Percentiles rank a stretch among this genome's conserved stretches.
Conservation (phyloP, 2,329 filamentous ascomycete genomes). For the Helotiales sp. region DNA sequence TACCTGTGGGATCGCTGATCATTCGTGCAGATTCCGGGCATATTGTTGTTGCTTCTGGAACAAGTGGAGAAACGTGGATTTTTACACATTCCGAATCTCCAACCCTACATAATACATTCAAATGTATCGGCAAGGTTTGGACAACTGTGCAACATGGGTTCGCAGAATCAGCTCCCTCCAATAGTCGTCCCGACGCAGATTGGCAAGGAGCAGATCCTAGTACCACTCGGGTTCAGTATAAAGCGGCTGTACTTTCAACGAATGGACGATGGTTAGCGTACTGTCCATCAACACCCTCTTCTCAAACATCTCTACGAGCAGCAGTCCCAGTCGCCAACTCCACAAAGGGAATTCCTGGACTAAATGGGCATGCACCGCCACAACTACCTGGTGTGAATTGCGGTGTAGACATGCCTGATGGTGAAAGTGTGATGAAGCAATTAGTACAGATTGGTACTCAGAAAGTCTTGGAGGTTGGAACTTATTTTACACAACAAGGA, state of each 20-base stretch:
- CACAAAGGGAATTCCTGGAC: conserved; percentile 54
- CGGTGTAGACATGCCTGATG: conserved; percentile 69
- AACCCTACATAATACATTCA: conserved; percentile 16
- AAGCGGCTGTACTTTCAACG: conserved; percentile 67
- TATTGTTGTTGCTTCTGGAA: conserved; percentile 74
- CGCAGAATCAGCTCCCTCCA: conserved; percentile 33
- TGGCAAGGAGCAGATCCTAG: conserved; percentile 43
- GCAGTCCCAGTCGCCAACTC: conserved; percentile 54
- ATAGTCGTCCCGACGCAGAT: conserved; percentile 28
- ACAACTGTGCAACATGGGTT: conserved; percentile 71
- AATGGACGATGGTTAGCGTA: conserved; percentile 77
- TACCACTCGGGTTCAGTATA: conserved; percentile 39
- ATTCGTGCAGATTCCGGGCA: conserved; percentile 72
- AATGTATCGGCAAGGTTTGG: conserved; percentile 88
- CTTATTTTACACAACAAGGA: conserved; percentile 78
- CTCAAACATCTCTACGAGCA: conserved; percentile 69
- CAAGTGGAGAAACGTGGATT: conserved; percentile 85
- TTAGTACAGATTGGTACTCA: conserved; percentile 79
- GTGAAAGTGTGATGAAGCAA: conserved; percentile 72
- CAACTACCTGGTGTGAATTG: conserved; percentile 67
- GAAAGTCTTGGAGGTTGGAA: conserved; percentile 69
- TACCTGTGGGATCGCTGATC: conserved; percentile 70
- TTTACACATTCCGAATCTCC: conserved; percentile 57
- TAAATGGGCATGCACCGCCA: conserved; percentile 64
- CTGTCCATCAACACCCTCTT: conserved; percentile 69